Evolutionary conservation across 2,329 filamentous ascomycete species (phyloP).

Genomic region (Thelonectria rubi): DNA sequence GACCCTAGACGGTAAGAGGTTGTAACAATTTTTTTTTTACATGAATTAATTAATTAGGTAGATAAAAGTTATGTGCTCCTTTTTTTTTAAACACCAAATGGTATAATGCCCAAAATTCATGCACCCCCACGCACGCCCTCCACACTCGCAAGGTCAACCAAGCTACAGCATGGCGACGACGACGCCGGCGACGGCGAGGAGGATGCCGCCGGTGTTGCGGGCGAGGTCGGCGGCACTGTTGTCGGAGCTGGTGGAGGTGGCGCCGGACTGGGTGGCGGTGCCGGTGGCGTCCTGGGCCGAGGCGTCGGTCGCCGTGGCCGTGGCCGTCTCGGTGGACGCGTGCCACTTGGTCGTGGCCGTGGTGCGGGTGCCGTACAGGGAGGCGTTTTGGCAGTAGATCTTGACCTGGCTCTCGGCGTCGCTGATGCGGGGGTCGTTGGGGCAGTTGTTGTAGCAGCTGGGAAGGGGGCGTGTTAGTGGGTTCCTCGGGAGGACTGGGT

Average conservation of each 20-base stretch:
- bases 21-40: conserved; percentile 9
- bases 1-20: not conserved
- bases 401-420: conserved; percentile 50
- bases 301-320: conserved; percentile 32
- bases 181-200: conserved; percentile 50
- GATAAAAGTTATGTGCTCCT: conserved; percentile 30
- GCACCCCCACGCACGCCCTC: not conserved
- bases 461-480: not conserved
- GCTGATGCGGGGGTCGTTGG: conserved; percentile 54
- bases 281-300: conserved; percentile 28
- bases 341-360: conserved; percentile 33
- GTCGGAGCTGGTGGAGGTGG: conserved; percentile 33
- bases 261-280: conserved; percentile 33
- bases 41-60: conserved; percentile 39
- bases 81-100: conserved; percentile 20
- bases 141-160: not conserved
- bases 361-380: conserved; percentile 52
- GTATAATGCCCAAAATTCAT: conserved; percentile 25
- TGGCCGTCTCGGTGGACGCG: conserved; percentile 30
- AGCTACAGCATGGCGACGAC: conserved; percentile 51
- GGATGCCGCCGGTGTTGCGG: conserved; percentile 46
- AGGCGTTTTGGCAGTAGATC: conserved; percentile 58
- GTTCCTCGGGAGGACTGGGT: no score
- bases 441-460: conserved; percentile 67
- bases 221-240: conserved; percentile 44